Evolutionary conservation across 495 filamentous ascomycete genomes (phyloP), one percentile per base, ranked within the genome.

Genomic region (Hyaloscypha hepaticicola): DNA sequence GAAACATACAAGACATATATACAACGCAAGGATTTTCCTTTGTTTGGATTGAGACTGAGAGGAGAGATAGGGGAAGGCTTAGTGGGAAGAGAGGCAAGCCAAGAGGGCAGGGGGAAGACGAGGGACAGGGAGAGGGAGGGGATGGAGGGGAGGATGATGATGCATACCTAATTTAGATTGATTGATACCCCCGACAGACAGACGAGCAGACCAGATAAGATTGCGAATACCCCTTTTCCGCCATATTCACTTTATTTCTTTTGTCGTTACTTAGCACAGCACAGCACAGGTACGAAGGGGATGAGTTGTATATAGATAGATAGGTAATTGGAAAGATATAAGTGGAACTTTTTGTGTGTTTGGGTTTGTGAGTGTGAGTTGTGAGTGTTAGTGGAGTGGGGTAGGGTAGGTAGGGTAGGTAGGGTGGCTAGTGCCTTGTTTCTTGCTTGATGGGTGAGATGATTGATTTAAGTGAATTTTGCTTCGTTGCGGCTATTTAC

Each of bases 221-320:
- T 26, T 49, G 58, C 58, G 58, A 27, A 60, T 60, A 60, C 58
- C 58, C 58, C 28, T 25, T 60, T 45, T 58, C 16, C 4, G 11
- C n/a, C n/a, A n/a, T n/a, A n/a, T n/a, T n/a, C 7, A 19, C 25
- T 19, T 27, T 50, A 51, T 50, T 62, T 53, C 48, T 34, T 62
- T 62, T 55, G 48, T 55, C 9, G 25, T 45, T 45, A 4, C 19
- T 45, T 33, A 12, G 0, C 6, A 33, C 9, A 45, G 38, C 38
- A 16, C 38, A 45, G 38, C 38, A 45, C 5, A 45, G n/a, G 38
- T 16, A 45, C 38, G 19, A 16, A 4, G 16, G 6, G 38, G 38
- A 19, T 4, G 16, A 16, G 38, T 34, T 34, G 12, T 5, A 34
- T 34, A 34, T 12, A 34, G 5, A 34, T 12, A 34, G 5, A 34